Percentiles rank a stretch among this genome's conserved stretches.
Conservation (phyloP, 495 filamentous ascomycete genomes). For the Penicillium cosmopolitanum region DNA sequence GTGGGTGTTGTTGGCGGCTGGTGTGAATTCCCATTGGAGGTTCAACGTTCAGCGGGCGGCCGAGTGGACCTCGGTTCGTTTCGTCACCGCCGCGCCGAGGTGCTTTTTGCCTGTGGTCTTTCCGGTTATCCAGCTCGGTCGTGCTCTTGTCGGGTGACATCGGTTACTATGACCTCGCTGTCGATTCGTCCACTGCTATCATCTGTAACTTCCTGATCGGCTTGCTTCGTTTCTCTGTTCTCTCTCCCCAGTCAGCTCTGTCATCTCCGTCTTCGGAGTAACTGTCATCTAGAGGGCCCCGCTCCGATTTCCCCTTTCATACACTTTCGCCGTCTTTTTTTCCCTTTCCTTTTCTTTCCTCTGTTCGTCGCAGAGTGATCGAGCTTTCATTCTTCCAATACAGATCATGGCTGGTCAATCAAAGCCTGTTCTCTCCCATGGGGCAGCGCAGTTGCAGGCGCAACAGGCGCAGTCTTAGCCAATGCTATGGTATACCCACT, state of each 20-base stretch:
- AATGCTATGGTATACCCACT: constrained; percentile 97
- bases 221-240: constrained; percentile 2
- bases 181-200: constrained; percentile 6
- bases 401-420: constrained; percentile 76
- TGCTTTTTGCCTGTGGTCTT: constrained; percentile 24
- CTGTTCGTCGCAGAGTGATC: not conserved
- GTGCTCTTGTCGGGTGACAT: constrained; percentile 23
- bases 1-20: not conserved
- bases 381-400: constrained; percentile 4
- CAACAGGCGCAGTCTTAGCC: constrained; percentile 90
- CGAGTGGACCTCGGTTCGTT: constrained; percentile 44
- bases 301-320: constrained; percentile 30
- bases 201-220: constrained; percentile 5
- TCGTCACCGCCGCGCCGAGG: constrained; percentile 44
- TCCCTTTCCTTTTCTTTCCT: constrained; percentile 8
- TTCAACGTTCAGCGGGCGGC: constrained; percentile 6
- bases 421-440: constrained; percentile 87
- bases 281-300: constrained; percentile 22
- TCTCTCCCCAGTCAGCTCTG: constrained; percentile 7
- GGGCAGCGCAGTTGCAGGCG: constrained; percentile 90
- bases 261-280: constrained; percentile 18
- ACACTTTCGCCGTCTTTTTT: constrained; percentile 14
- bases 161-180: constrained; percentile 20
- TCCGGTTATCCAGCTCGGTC: constrained; percentile 16
- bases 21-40: not conserved